A percentile compares a stretch with the other conserved stretches of the same genome.
Evolutionary conservation across 228 moss, liverwort and hornwort genomes (phyloP).

Genomic region (Sphagnum magellanicum): DNA sequence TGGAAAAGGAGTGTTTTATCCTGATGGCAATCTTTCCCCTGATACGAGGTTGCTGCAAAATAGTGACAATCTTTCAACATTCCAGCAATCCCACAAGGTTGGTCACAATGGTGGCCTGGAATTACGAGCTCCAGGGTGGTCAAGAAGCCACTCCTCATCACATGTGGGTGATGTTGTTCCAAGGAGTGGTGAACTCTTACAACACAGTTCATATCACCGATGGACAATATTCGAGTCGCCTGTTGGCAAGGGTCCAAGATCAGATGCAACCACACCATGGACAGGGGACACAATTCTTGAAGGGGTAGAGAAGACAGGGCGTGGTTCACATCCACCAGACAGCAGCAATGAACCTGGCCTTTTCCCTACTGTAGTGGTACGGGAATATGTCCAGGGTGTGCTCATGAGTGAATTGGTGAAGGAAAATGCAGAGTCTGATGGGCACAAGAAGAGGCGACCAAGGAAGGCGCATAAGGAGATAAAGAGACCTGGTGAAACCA

Average conservation of each 20-base stretch:
- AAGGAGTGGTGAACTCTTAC: constrained; percentile 39
- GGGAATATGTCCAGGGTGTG: constrained; percentile 98
- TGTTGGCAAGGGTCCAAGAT: constrained; percentile 52
- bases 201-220: constrained; percentile 52
- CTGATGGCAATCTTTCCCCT: constrained; percentile 56
- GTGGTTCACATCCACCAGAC: constrained; percentile 38
- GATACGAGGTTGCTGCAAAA: constrained; percentile 40
- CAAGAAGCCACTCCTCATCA: constrained; percentile 69
- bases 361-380: constrained; percentile 73
- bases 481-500: constrained; percentile 96
- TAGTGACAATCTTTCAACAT: constrained; percentile 13
- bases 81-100: neutral
- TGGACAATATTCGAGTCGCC: constrained; percentile 82
- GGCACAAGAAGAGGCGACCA: constrained; percentile 62
- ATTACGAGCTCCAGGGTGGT: constrained; percentile 30
- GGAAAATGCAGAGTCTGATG: constrained; percentile 53
- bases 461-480: constrained; percentile 48
- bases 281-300: constrained; percentile 76
- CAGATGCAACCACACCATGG: constrained; percentile 61
- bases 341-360: constrained; percentile 33
- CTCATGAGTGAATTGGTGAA: constrained; percentile 95
- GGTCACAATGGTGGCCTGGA: constrained; percentile 41
- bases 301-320: constrained; percentile 49
- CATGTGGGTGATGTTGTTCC: constrained; percentile 25
- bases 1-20: constrained; percentile 95